Evolutionary conservation across 495 filamentous ascomycete genomes (phyloP).

Genomic region (Talaromyces nanjingensis): DNA sequence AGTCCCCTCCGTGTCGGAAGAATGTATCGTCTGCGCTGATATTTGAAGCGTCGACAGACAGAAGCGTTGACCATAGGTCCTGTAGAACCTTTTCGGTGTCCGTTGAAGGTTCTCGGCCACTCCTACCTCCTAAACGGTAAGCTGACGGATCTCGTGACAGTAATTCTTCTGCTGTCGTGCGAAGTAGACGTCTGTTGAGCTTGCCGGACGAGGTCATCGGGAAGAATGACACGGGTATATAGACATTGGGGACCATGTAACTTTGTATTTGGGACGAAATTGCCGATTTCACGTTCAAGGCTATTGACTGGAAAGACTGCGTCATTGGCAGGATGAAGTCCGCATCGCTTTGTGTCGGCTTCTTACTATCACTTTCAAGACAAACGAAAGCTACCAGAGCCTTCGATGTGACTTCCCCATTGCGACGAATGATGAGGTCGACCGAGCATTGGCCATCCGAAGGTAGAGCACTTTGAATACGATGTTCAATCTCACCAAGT

Average conservation of each 20-base stretch:
- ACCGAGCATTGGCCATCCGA: constrained; percentile 18
- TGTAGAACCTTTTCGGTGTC: constrained; percentile 21
- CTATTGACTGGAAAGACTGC: constrained; percentile 9
- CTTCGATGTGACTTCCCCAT: constrained; percentile 8
- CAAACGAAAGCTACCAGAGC: constrained; percentile 27
- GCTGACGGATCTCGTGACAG: constrained; percentile 11
- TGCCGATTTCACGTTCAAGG: constrained; percentile 12
- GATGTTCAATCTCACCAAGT: constrained; percentile 38
- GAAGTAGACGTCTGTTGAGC: constrained; percentile 24
- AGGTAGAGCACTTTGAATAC: constrained; percentile 13
- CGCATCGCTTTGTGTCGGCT: constrained; percentile 2
- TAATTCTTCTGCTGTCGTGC: constrained; percentile 12
- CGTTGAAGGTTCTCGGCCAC: constrained; percentile 10
- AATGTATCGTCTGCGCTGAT: constrained; percentile 21
- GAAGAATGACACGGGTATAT: constrained; percentile 47
- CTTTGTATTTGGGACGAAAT: constrained; percentile 22
- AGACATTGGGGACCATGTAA: constrained; percentile 54
- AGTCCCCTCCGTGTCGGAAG: constrained; percentile 26
- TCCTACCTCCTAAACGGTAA: constrained; percentile 6
- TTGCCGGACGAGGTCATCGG: constrained; percentile 49
- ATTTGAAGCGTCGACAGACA: constrained; percentile 18
- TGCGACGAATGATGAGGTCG: constrained; percentile 16
- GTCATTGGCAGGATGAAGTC: constrained; percentile 14
- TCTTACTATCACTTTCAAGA: constrained; percentile 8
- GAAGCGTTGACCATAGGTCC: constrained; percentile 23